Evolutionary conservation across 345 rosid species (phyloP).

Genomic region (Arabidopsis suecica): DNA sequence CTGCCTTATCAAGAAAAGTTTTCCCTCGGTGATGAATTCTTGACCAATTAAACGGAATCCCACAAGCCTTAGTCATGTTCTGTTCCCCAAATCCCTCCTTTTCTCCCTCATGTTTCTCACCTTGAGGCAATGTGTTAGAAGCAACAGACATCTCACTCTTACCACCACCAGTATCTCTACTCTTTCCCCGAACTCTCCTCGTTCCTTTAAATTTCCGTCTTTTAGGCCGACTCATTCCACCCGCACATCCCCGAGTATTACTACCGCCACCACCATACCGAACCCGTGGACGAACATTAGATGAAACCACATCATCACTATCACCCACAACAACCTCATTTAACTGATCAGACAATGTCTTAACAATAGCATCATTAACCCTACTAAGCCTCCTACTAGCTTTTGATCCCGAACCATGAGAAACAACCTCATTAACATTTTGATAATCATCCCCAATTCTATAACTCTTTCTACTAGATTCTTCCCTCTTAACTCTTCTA

Average conservation of each 20-base stretch:
- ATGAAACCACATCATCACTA: constrained; percentile 82
- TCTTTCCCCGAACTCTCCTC: constrained; percentile 61
- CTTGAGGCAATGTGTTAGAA: constrained; percentile 77
- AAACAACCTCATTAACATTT: constrained; percentile 46
- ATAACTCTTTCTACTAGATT: constrained; percentile 58
- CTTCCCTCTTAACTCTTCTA: constrained; percentile 76
- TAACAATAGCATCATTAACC: constrained; percentile 46
- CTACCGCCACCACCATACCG: constrained; percentile 46
- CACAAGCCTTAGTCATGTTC: constrained; percentile 71
- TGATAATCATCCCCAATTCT: constrained; percentile 52
- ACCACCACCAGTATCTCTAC: constrained; percentile 57
- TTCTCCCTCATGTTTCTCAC: constrained; percentile 55
- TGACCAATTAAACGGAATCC: constrained; percentile 99
- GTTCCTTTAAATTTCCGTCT: constrained; percentile 77
- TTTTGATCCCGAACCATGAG: constrained; percentile 59
- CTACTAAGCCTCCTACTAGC: constrained; percentile 51
- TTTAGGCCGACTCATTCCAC: constrained; percentile 61
- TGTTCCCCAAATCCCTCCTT: constrained; percentile 60
- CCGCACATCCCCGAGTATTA: constrained; percentile 47
- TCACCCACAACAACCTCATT: constrained; percentile 59
- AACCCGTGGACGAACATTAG: constrained; percentile 59
- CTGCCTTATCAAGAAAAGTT: constrained; percentile 90
- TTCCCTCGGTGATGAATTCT: constrained; percentile 89
- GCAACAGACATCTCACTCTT: constrained; percentile 87
- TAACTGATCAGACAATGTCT: constrained; percentile 74